Conservation (phyloP, 441 rosid genomes). For the Oxalis stricta region DNA sequence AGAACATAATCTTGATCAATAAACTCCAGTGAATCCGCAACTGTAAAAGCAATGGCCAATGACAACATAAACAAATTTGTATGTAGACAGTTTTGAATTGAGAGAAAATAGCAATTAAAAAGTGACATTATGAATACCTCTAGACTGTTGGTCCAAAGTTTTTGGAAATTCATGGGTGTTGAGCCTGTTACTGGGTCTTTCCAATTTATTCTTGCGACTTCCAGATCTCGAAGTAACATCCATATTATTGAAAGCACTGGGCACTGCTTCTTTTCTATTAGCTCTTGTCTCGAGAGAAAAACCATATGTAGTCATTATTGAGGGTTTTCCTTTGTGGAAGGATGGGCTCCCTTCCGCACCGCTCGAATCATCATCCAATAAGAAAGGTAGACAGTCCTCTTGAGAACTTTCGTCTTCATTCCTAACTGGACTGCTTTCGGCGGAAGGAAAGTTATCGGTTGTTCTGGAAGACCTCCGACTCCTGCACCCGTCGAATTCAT, state of each 20-base stretch:
- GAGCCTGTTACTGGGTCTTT: constrained; percentile 27
- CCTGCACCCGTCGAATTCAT: constrained; percentile 24
- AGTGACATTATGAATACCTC: constrained; percentile 36
- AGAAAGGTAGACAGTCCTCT: constrained; percentile 77
- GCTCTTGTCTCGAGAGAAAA: constrained; percentile 28
- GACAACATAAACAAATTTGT: constrained; percentile 1
- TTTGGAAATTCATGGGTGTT: constrained; percentile 21
- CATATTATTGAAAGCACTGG: constrained; percentile 24
- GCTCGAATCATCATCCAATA: constrained; percentile 71
- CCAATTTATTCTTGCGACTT: constrained; percentile 21
- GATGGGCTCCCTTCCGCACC: constrained; percentile 78
- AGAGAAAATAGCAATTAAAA: no score
- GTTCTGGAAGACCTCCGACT: constrained; percentile 27
- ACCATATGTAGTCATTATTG: constrained; percentile 38
- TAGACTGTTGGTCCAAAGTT: constrained; percentile 30
- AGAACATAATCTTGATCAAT: constrained; percentile 87
- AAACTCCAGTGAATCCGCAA: constrained; percentile 58
- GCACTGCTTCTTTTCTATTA: constrained; percentile 30
- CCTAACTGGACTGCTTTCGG: constrained; percentile 38
- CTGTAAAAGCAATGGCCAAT: constrained; percentile 18
- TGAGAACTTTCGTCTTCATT: constrained; percentile 49
- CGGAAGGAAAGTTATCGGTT: constrained; percentile 28
- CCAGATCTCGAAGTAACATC: constrained; percentile 31
- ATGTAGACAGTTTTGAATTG: no score
- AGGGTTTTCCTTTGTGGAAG: constrained; percentile 26